A percentile compares a stretch with the other conserved stretches of the same genome.
Conservation (phyloP, 768 basidiomycete species). For the Rhizopogon vinicolor region DNA sequence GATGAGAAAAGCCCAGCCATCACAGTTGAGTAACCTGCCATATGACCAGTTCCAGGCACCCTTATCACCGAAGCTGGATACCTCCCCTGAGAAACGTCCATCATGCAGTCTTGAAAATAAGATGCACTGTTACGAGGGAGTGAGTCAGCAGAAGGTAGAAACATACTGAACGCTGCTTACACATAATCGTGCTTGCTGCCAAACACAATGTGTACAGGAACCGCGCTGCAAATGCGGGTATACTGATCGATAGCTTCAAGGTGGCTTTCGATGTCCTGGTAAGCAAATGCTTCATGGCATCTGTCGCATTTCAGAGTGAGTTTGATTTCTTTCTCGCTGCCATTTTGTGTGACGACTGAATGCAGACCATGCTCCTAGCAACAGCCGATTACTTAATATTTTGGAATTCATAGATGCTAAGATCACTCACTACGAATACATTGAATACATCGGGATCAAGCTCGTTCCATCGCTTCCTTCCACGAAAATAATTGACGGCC, state of each 20-base stretch:
- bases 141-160: background rate
- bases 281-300: constrained; percentile 42
- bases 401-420: background rate
- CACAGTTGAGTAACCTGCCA: constrained; percentile 25
- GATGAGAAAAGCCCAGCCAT: background rate
- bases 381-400: constrained; percentile 1
- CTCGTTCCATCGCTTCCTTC: constrained; percentile 39
- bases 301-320: constrained; percentile 38
- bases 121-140: constrained; percentile 30
- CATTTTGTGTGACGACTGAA: background rate
- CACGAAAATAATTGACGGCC: constrained; percentile 39
- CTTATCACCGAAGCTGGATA: constrained; percentile 37
- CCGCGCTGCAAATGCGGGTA: constrained; percentile 24
- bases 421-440: constrained; percentile 32
- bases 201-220: constrained; percentile 48
- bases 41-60: constrained; percentile 42
- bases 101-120: constrained; percentile 39
- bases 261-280: constrained; percentile 39
- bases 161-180: constrained; percentile 21
- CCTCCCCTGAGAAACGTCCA: constrained; percentile 35
- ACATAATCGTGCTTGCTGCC: constrained; percentile 39
- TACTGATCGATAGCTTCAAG: constrained; percentile 35
- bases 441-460: constrained; percentile 41
- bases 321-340: constrained; percentile 14
- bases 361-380: constrained; percentile 9